These are phyloP conservation scores for Sugiyamaella paludigena DNA, from an alignment of 1,139 yeast genomes.

Conservation along the genomic window DNA sequence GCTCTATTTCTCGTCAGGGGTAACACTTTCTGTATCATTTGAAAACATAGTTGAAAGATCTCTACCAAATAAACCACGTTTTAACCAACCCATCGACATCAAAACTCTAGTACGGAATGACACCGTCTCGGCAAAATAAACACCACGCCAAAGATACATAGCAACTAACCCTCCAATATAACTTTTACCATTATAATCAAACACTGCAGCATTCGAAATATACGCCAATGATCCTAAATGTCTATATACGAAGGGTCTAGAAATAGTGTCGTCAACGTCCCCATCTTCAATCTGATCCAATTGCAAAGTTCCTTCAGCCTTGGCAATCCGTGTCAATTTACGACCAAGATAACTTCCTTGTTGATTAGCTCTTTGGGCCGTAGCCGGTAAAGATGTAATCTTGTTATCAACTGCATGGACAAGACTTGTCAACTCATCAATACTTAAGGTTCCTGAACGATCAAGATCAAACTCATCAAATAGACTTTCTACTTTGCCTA, in stretches of 20 bases:
- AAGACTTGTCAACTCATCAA: conserved; percentile 48
- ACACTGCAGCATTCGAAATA: conserved; percentile 63
- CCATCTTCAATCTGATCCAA: conserved; percentile 46
- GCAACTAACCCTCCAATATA: conserved; percentile 61
- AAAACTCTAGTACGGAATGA: conserved; percentile 57
- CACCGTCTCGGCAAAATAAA: conserved; percentile 62
- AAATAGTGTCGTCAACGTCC: conserved; percentile 53
- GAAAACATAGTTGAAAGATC: conserved; percentile 44
- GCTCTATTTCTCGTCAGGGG: neutral
- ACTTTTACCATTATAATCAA: conserved; percentile 56
- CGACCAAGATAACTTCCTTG: conserved; percentile 61
- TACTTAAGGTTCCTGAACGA: conserved; percentile 47
- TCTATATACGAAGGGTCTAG: conserved; percentile 54
- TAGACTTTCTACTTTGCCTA: conserved; percentile 48
- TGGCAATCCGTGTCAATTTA: conserved; percentile 51
- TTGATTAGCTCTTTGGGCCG: conserved; percentile 67
- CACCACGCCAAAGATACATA: conserved; percentile 66
- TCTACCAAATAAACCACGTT: conserved; percentile 61
- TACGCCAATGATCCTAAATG: conserved; percentile 64
- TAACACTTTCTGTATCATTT: conserved; percentile 15
- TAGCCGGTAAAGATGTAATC: conserved; percentile 63
- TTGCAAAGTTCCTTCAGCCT: conserved; percentile 38
- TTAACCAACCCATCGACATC: conserved; percentile 61
- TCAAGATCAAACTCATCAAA: conserved; percentile 50
- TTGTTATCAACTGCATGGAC: conserved; percentile 55